Conservation (phyloP, 352 stramenopile genomes). For the Phytopythium cucurbitacearum region DNA sequence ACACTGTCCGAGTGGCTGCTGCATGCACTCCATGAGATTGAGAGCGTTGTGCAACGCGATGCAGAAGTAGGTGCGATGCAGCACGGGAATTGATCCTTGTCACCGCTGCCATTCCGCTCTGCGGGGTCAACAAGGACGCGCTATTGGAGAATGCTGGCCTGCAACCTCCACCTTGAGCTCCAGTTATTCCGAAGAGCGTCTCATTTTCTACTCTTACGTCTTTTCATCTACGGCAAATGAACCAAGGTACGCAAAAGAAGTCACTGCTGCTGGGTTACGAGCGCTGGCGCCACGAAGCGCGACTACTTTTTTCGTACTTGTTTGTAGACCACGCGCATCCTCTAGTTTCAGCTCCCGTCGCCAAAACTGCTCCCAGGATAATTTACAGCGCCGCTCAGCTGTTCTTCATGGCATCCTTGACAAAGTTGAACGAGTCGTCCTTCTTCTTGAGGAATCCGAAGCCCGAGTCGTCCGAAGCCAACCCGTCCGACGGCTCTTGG, state of each 20-base stretch:
- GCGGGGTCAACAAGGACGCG: too few relatives aligned
- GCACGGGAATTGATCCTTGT: too few relatives aligned
- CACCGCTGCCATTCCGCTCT: too few relatives aligned
- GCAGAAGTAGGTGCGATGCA: background rate
- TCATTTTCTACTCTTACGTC: slow-evolving; percentile 16
- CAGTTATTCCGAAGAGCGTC: slow-evolving; percentile 14
- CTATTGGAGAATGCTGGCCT: too few relatives aligned
- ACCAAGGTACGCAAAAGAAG: too few relatives aligned
- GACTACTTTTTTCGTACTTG: slow-evolving; percentile 9
- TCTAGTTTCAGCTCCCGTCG: slow-evolving; percentile 21
- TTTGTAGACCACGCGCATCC: slow-evolving; percentile 25
- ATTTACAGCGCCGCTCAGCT: slow-evolving; percentile 58
- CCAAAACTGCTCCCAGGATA: slow-evolving; percentile 30
- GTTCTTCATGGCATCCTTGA: slow-evolving; percentile 89
- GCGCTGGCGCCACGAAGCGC: slow-evolving; percentile 9
- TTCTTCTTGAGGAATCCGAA: slow-evolving; percentile 88
- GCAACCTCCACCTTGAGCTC: background rate
- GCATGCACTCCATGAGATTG: background rate
- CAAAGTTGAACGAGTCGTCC: slow-evolving; percentile 88
- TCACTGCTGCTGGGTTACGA: slow-evolving; percentile 5
- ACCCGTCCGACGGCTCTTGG: slow-evolving; percentile 71
- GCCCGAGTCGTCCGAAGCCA: slow-evolving; percentile 51
- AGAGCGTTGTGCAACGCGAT: background rate
- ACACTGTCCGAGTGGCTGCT: background rate
- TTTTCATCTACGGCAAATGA: slow-evolving; percentile 19